A percentile compares a stretch with the other conserved stretches of the same genome.
Conservation (phyloP, 306 rosid species). For the Lotus japonicus region DNA sequence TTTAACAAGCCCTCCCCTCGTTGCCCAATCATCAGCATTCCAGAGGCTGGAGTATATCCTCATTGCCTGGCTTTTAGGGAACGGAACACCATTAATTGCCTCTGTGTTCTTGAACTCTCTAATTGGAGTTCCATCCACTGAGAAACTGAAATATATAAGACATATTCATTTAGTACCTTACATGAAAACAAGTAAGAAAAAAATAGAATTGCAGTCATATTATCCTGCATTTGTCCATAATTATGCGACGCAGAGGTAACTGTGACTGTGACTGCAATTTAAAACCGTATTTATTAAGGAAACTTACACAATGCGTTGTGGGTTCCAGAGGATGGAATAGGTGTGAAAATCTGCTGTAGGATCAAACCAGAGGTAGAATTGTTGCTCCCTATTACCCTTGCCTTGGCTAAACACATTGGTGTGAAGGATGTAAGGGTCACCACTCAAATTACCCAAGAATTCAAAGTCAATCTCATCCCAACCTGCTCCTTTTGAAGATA, state of each 20-base stretch:
- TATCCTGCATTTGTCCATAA: too few species aligned
- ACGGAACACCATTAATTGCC: constrained; percentile 41
- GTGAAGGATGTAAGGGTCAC: constrained; percentile 61
- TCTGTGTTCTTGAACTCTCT: constrained; percentile 71
- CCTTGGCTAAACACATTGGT: constrained; percentile 64
- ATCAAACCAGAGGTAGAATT: constrained; percentile 66
- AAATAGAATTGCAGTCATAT: neutral
- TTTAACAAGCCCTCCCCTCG: constrained; percentile 70
- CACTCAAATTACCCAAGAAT: constrained; percentile 61
- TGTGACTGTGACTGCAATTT: too few species aligned
- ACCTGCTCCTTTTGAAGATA: constrained; percentile 33
- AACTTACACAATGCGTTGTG: constrained; percentile 43
- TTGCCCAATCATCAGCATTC: constrained; percentile 83
- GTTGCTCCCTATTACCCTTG: constrained; percentile 74
- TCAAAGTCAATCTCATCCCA: constrained; percentile 81
- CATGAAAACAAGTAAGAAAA: neutral
- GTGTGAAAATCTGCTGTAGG: constrained; percentile 69
- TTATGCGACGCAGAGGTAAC: too few species aligned
- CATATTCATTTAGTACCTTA: neutral
- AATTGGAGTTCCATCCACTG: constrained; percentile 53
- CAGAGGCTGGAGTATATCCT: constrained; percentile 54
- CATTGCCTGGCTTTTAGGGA: constrained; percentile 59
- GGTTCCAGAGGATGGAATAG: constrained; percentile 64
- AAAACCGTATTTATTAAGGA: too few species aligned
- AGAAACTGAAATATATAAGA: constrained; percentile 36